Evolutionary conservation across 768 basidiomycete species (phyloP), one percentile per base, ranked within the genome.

Genomic region (Lactarius quietus): DNA sequence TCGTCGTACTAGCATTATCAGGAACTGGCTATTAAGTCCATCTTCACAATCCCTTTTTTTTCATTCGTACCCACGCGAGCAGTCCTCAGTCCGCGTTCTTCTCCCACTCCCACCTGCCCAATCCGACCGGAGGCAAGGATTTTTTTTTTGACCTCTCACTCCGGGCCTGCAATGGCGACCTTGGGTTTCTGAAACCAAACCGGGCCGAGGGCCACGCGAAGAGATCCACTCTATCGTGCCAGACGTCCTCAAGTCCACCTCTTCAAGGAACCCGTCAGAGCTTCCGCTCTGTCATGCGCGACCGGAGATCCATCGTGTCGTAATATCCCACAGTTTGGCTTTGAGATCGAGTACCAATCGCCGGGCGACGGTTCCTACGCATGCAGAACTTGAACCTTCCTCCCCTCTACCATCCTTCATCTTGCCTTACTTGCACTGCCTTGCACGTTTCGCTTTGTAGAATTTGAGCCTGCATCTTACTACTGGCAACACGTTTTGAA

Each of bases 241-340:
- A 36, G 45, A 57, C 33, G 59, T 51, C 56, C 43, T 57, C 58
- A 43, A 59, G 48, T 17, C n/a, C n/a, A n/a, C n/a, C n/a, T n/a
- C n/a, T n/a, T n/a, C n/a, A n/a, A n/a, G n/a, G n/a, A n/a, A n/a
- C n/a, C n/a, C n/a, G n/a, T n/a, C 63, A 59, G n/a, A 55, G 43
- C n/a, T n/a, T 48, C 36, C 54, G 57, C 58, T 63, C 53, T 36
- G 41, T 41, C 39, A 61, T 57, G 60, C 60, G n/a, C n/a, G n/a
- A 43, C 59, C 67, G 59, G 59, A 66, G 64, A 67, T 68, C 67
- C 51, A 66, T 66, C 59, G 56, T 66, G 59, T 65, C 36, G 63
- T 68, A 68, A 68, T 58, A 10, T 66, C 60, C 64, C 33, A 57
- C 2, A 38, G 56, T 57, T 65, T 61, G 59, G 67, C n/a, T 38